Percentiles rank a stretch among this genome's conserved stretches.
phyloP scores from a whole-genome alignment of 2,329 filamentous ascomycete genomes.

The Colletotrichum siamense region DNA sequence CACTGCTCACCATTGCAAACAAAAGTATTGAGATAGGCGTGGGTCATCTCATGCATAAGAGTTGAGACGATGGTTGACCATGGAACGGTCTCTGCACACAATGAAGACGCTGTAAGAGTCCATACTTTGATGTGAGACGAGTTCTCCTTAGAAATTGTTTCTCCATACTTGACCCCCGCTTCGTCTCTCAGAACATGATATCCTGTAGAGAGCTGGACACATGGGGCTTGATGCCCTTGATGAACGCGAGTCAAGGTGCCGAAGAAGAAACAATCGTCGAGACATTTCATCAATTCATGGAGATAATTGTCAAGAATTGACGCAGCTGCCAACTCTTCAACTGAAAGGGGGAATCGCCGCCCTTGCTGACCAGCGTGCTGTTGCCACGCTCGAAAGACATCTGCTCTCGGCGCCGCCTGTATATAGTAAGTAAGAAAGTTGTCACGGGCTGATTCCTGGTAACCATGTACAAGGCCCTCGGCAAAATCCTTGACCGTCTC shows the following conservation, averaged over 20 bases:
- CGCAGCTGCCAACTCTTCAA: not conserved
- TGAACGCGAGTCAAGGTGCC: not conserved
- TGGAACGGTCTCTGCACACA: not conserved
- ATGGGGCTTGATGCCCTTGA: not conserved
- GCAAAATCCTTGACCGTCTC: not conserved
- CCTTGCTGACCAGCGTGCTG: not conserved
- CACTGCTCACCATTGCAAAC: not conserved
- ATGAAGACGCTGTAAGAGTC: not conserved
- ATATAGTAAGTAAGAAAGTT: not conserved
- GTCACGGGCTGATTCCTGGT: not conserved
- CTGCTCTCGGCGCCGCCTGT: not conserved
- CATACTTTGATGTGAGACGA: not conserved
- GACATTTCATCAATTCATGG: not conserved
- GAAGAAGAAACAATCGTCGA: constrained; percentile 14
- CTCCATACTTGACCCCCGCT: not conserved
- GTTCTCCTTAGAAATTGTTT: not conserved
- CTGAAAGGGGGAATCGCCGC: not conserved
- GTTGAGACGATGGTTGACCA: not conserved
- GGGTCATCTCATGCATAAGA: constrained; percentile 19
- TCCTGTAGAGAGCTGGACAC: not conserved
- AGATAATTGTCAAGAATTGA: not conserved
- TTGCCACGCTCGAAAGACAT: not conserved
- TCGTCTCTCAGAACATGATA: not conserved
- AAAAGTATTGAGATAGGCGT: constrained; percentile 1
- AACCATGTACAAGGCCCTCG: not conserved